These are phyloP conservation scores for Eucalyptus regnans DNA, from an alignment of 345 rosid genomes.

Conservation along the genomic window DNA sequence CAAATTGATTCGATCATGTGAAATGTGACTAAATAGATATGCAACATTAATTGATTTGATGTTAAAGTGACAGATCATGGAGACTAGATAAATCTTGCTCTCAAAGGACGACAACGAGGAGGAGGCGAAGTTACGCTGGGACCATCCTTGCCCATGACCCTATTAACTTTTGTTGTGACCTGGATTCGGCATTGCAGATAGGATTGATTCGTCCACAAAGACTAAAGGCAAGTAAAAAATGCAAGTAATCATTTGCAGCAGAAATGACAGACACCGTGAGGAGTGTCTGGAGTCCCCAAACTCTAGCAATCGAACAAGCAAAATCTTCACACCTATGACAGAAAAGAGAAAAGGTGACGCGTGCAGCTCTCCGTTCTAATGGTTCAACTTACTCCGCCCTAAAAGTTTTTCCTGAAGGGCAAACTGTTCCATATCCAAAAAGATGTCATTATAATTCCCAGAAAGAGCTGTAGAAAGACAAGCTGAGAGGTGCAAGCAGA, in stretches of 20 bases:
- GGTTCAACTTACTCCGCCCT: neutral
- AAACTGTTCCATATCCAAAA: neutral
- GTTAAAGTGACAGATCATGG: neutral
- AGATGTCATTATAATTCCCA: neutral
- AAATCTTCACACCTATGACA: neutral
- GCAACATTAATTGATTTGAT: neutral
- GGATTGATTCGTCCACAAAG: neutral
- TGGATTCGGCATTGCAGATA: neutral
- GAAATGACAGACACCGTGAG: neutral
- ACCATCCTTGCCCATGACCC: neutral
- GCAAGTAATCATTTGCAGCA: neutral
- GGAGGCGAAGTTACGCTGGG: neutral
- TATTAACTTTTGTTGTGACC: neutral
- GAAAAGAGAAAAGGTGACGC: neutral
- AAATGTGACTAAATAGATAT: neutral
- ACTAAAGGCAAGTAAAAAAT: neutral
- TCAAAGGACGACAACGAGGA: neutral
- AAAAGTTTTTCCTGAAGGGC: neutral
- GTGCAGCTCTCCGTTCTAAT: neutral
- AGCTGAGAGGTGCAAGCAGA: neutral
- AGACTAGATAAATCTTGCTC: neutral
- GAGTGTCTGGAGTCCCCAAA: neutral
- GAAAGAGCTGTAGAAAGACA: neutral
- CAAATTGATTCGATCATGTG: neutral
- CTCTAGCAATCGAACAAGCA: neutral